phyloP scores from a whole-genome alignment of 805 yeast species.

The Ogataea trehaloabstinens region DNA sequence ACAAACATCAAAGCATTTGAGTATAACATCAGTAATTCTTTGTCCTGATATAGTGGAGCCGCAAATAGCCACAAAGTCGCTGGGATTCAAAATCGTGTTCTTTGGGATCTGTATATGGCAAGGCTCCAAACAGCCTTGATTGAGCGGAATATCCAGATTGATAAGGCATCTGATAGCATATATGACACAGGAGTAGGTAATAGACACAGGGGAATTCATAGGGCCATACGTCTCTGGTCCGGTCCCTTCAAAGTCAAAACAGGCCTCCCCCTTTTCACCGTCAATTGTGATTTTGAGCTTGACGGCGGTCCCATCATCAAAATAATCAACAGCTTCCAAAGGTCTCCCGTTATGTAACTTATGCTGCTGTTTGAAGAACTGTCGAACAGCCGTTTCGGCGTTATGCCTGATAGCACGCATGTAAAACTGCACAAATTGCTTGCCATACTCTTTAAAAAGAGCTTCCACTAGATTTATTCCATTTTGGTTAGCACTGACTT shows the following conservation, averaged over 20 bases:
- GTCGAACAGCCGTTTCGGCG: constrained; percentile 42
- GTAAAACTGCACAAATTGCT: constrained; percentile 39
- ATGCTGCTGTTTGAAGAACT: constrained; percentile 38
- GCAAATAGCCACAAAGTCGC: constrained; percentile 50
- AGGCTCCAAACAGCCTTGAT: constrained; percentile 52
- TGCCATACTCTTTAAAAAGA: constrained; percentile 41
- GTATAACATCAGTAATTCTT: constrained; percentile 51
- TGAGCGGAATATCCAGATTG: constrained; percentile 51
- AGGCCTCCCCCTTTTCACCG: constrained; percentile 38
- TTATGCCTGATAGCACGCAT: constrained; percentile 43
- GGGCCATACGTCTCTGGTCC: constrained; percentile 51
- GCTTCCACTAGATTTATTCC: constrained; percentile 43
- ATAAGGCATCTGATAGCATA: constrained; percentile 52
- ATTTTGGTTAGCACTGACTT: constrained; percentile 47
- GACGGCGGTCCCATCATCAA: constrained; percentile 57
- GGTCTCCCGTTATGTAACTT: constrained; percentile 30
- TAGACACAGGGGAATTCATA: constrained; percentile 55
- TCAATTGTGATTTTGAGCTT: constrained; percentile 41
- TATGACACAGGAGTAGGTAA: constrained; percentile 51
- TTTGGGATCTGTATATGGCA: constrained; percentile 35
- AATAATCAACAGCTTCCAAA: constrained; percentile 42
- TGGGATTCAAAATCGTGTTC: constrained; percentile 32
- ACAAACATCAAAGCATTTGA: constrained; percentile 53
- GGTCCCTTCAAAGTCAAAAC: constrained; percentile 51
- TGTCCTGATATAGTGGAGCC: constrained; percentile 59